Evolutionary conservation across 2,329 filamentous ascomycete species (phyloP).

Genomic region (Acarospora socialis): DNA sequence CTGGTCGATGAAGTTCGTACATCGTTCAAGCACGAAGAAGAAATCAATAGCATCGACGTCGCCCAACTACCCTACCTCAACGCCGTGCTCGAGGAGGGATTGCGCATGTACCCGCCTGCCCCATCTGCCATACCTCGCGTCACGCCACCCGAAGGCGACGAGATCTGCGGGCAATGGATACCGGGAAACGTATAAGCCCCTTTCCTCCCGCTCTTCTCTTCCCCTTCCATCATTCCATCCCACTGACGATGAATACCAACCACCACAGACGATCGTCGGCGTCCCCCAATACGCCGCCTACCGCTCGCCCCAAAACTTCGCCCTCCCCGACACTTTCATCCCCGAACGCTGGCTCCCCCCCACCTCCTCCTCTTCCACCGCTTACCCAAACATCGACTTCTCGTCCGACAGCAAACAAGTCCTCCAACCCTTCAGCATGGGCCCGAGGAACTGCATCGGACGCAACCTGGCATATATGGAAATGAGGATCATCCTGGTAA

Average conservation of each 20-base stretch:
- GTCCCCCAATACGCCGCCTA: slow-evolving; percentile 7
- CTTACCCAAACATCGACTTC: slow-evolving; percentile 16
- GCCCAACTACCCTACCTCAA: slow-evolving; percentile 23
- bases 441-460: slow-evolving; percentile 11
- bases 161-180: slow-evolving; percentile 23
- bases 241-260: neutral
- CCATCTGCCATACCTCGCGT: slow-evolving; percentile 22
- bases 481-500: slow-evolving; percentile 11
- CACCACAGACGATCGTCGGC: slow-evolving; percentile 5
- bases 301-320: slow-evolving; percentile 14
- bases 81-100: slow-evolving; percentile 27
- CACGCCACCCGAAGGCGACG: slow-evolving; percentile 23
- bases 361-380: too few species aligned
- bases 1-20: slow-evolving; percentile 14
- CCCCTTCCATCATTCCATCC: slow-evolving; percentile 8
- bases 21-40: slow-evolving; percentile 15
- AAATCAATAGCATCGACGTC: slow-evolving; percentile 22
- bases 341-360: slow-evolving; percentile 20
- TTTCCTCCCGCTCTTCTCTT: slow-evolving; percentile 11
- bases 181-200: slow-evolving; percentile 18
- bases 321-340: slow-evolving; percentile 17
- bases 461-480: slow-evolving; percentile 10
- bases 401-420: slow-evolving; percentile 11
- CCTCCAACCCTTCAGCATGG: slow-evolving; percentile 15
- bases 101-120: slow-evolving; percentile 30